These are phyloP conservation scores for Cadophora sp. DNA, from an alignment of 2,329 filamentous ascomycete species.

Conservation along the genomic window DNA sequence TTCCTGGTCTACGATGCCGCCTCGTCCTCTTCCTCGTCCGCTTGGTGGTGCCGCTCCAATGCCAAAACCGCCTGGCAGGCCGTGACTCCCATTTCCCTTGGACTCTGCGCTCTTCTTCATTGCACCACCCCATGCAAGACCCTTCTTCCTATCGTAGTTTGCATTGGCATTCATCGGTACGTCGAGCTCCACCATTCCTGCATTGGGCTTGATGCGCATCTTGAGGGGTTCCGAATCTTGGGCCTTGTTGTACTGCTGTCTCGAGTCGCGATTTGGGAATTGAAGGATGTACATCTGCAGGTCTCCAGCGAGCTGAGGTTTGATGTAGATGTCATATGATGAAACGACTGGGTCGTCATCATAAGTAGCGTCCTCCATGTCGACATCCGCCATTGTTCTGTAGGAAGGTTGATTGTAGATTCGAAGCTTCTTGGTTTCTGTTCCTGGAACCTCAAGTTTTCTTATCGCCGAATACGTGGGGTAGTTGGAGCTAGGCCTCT, in stretches of 20 bases:
- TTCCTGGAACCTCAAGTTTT: slow-evolving; percentile 16
- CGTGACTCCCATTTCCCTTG: slow-evolving; percentile 69
- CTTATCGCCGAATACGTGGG: slow-evolving; percentile 18
- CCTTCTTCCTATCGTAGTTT: slow-evolving; percentile 86
- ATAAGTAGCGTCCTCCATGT: slow-evolving; percentile 20
- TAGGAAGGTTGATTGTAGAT: slow-evolving; percentile 1
- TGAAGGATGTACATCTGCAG: slow-evolving; percentile 83
- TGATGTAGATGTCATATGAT: slow-evolving; percentile 86
- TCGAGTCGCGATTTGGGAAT: slow-evolving; percentile 79
- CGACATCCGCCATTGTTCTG: slow-evolving; percentile 24
- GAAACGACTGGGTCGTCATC: slow-evolving; percentile 73
- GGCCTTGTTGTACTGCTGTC: slow-evolving; percentile 61
- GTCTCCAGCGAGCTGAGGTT: slow-evolving; percentile 67
- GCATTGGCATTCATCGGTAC: slow-evolving; percentile 73
- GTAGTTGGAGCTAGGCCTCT: slow-evolving; percentile 7
- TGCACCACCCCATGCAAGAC: slow-evolving; percentile 81
- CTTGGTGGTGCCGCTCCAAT: slow-evolving; percentile 55
- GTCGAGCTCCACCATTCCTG: slow-evolving; percentile 90
- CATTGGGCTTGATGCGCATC: slow-evolving; percentile 80
- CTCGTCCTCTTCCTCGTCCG: slow-evolving; percentile 47
- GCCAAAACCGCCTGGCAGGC: slow-evolving; percentile 76
- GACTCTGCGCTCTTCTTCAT: slow-evolving; percentile 61
- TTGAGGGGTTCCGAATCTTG: slow-evolving; percentile 66
- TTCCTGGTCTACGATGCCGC: slow-evolving; percentile 53
- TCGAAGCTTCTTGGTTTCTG: slow-evolving; percentile 21